Conservation (phyloP, 1,284 basidiomycete genomes). For the Caloboletus inedulis region DNA sequence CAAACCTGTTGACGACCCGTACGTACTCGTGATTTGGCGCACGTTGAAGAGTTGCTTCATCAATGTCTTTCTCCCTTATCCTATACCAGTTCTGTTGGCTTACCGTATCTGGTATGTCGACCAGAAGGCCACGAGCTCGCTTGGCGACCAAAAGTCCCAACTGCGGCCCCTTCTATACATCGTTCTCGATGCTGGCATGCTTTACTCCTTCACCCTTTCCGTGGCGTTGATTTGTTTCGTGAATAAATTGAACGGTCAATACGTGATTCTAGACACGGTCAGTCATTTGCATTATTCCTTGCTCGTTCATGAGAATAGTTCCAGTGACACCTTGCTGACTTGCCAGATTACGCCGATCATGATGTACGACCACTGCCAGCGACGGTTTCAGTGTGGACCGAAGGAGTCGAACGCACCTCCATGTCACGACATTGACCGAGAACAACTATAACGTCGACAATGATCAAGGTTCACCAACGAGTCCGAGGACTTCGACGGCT, state of each 20-base stretch:
- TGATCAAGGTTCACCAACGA: not conserved
- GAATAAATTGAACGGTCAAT: constrained; percentile 6
- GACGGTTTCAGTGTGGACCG: not conserved
- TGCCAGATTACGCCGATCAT: not conserved
- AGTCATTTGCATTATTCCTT: not conserved
- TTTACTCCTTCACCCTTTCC: constrained; percentile 11
- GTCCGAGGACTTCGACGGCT: too few relatives aligned
- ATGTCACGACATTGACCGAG: not conserved
- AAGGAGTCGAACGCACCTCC: not conserved
- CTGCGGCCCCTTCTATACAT: constrained; percentile 4
- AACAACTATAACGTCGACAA: not conserved
- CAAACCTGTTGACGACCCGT: constrained; percentile 15
- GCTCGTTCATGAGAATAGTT: not conserved
- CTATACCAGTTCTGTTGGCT: constrained; percentile 5
- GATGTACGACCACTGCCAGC: not conserved
- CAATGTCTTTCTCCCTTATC: not conserved
- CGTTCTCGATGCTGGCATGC: constrained; percentile 10
- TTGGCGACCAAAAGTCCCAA: not conserved
- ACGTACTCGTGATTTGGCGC: not conserved
- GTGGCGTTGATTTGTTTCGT: not conserved
- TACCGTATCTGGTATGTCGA: not conserved
- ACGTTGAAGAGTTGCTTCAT: not conserved
- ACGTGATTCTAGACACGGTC: not conserved
- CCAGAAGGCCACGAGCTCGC: not conserved
- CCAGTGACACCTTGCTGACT: not conserved